These are phyloP conservation scores for Calonectria pseudoreteaudii DNA, from an alignment of 2,329 filamentous ascomycete species.

Conservation along the genomic window DNA sequence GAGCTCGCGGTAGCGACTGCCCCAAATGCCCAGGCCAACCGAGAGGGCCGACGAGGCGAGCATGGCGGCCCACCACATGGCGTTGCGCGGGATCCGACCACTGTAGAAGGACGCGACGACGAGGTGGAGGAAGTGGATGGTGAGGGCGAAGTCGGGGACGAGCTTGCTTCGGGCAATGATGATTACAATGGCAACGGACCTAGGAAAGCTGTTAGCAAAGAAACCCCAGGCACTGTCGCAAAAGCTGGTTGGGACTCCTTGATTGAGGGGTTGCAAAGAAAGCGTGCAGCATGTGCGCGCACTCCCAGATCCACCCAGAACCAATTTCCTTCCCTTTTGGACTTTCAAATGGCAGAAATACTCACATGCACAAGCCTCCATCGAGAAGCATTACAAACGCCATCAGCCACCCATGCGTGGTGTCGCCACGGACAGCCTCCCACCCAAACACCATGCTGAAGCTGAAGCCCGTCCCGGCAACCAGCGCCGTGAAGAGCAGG, in stretches of 20 bases:
- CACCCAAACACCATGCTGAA: constrained; percentile 69
- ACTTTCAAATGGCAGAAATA: constrained; percentile 22
- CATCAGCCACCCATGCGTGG: constrained; percentile 70
- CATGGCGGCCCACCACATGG: constrained; percentile 86
- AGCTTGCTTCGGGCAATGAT: constrained; percentile 92
- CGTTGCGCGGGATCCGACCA: constrained; percentile 77
- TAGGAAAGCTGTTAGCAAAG: constrained; percentile 53
- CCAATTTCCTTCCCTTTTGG: background rate
- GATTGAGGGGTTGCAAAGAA: background rate
- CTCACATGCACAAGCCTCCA: constrained; percentile 65
- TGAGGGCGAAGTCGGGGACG: constrained; percentile 93
- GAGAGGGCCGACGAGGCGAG: constrained; percentile 57
- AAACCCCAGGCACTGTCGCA: background rate
- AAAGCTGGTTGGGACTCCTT: background rate
- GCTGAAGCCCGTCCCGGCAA: constrained; percentile 67
- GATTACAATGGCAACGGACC: constrained; percentile 84
- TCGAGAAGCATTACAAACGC: constrained; percentile 69
- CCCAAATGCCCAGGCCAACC: constrained; percentile 82
- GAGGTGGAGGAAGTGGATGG: constrained; percentile 86
- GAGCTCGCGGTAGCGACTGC: constrained; percentile 90
- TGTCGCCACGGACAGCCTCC: constrained; percentile 70
- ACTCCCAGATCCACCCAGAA: background rate
- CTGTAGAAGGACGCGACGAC: constrained; percentile 83
- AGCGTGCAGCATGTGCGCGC: background rate
- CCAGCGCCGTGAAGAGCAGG: constrained; percentile 69